Conservation (phyloP, 2,329 filamentous ascomycete genomes). For the Botrytis deweyae region DNA sequence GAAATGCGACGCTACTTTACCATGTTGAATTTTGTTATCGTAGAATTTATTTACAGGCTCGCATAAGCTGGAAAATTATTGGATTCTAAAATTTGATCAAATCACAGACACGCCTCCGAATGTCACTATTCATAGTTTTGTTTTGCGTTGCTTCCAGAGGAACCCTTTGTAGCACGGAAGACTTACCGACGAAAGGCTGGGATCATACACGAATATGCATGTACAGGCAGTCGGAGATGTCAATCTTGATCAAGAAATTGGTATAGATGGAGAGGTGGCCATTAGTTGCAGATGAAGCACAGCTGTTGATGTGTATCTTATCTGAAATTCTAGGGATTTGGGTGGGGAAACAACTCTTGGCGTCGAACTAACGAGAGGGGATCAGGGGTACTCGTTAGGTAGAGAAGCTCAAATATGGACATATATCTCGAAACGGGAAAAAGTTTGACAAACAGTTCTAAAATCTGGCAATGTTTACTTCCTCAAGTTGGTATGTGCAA, state of each 20-base stretch:
- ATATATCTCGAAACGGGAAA: conserved; percentile 37
- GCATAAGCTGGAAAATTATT: background rate
- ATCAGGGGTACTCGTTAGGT: background rate
- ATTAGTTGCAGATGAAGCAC: background rate
- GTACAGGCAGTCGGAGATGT: background rate
- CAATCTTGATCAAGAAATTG: background rate
- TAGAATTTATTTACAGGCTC: background rate
- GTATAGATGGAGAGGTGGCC: background rate
- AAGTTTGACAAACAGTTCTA: background rate
- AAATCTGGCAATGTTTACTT: background rate
- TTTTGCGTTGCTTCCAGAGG: background rate
- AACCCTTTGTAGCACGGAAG: background rate
- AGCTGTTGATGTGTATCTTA: background rate
- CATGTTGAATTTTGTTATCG: background rate
- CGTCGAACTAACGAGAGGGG: background rate
- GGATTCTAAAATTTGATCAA: background rate
- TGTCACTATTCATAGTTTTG: background rate
- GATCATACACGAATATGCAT: background rate
- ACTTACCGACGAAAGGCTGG: background rate
- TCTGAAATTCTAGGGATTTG: background rate
- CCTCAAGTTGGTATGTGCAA: background rate
- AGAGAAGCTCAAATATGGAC: background rate
- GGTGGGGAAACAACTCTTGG: background rate
- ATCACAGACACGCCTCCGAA: background rate
- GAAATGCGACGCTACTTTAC: background rate